Percentiles rank a stretch among this genome's conserved stretches.
Conservation (phyloP, 495 filamentous ascomycete genomes). For the Lepraria neglecta region DNA sequence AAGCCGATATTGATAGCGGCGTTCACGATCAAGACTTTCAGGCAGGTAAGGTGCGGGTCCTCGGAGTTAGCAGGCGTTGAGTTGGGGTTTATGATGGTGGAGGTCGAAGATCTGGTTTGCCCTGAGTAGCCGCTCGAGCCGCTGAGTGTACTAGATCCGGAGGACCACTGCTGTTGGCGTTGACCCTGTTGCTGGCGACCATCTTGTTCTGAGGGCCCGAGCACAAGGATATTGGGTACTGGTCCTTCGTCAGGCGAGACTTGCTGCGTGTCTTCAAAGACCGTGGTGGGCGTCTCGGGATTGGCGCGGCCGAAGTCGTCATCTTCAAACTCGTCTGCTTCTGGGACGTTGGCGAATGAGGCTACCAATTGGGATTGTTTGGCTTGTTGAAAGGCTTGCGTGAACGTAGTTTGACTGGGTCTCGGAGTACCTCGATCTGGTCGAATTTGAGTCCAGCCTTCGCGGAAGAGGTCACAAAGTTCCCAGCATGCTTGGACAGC, state of each 20-base stretch:
- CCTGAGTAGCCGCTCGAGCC: constrained; percentile 69
- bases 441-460: constrained; percentile 85
- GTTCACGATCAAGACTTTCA: constrained; percentile 71
- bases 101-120: constrained; percentile 46
- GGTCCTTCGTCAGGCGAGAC: constrained; percentile 71
- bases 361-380: constrained; percentile 32
- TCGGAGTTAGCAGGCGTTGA: constrained; percentile 63
- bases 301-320: constrained; percentile 39
- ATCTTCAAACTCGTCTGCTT: constrained; percentile 28
- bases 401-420: constrained; percentile 70
- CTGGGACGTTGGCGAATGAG: constrained; percentile 24
- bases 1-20: constrained; percentile 77
- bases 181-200: constrained; percentile 25
- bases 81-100: constrained; percentile 21
- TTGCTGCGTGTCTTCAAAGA: constrained; percentile 77
- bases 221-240: constrained; percentile 76
- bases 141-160: constrained; percentile 63
- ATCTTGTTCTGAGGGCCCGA: constrained; percentile 55
- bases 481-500: constrained; percentile 94
- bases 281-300: constrained; percentile 86
- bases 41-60: constrained; percentile 64
- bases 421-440: constrained; percentile 83
- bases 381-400: constrained; percentile 44
- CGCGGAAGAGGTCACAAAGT: constrained; percentile 85
- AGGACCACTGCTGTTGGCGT: constrained; percentile 58